A percentile compares a stretch with the other conserved stretches of the same genome.
phyloP scores from a whole-genome alignment of 176 grass and related monocot genomes.

The Tuctoria greenei region DNA sequence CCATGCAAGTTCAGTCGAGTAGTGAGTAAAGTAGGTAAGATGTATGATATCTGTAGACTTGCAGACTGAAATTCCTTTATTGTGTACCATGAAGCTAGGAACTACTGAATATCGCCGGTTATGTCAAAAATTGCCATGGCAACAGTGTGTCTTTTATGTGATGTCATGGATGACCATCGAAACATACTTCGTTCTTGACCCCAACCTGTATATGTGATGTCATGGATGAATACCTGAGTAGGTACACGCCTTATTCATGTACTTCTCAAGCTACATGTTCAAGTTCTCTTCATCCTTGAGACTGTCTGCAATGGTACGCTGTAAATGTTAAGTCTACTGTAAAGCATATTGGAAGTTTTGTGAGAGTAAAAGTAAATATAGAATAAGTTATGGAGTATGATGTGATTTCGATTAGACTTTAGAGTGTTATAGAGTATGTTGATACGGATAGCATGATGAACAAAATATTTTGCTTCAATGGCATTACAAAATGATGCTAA shows the following conservation, averaged over 20 bases:
- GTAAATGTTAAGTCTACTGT: too few relatives aligned
- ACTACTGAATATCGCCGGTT: background rate
- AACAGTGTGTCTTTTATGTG: background rate
- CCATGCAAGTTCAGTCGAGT: constrained; percentile 66
- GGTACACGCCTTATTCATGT: too few relatives aligned
- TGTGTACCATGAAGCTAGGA: background rate
- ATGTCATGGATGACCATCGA: background rate
- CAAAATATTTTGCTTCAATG: background rate
- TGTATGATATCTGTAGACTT: constrained; percentile 67
- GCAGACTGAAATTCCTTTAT: constrained; percentile 33
- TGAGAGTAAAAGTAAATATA: too few relatives aligned
- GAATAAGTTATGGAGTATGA: too few relatives aligned
- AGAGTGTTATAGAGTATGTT: too few relatives aligned
- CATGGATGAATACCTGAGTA: too few relatives aligned
- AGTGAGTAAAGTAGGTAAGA: constrained; percentile 88
- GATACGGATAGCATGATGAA: too few relatives aligned
- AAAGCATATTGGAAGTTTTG: too few relatives aligned
- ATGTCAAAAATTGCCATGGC: background rate
- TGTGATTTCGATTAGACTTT: too few relatives aligned
- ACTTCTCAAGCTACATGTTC: too few relatives aligned
- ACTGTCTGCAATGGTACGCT: too few relatives aligned
- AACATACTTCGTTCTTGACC: background rate
- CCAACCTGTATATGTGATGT: too few relatives aligned
- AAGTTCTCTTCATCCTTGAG: background rate
- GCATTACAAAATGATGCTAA: background rate